Conservation (phyloP, 208 protist species). For the Trypanosoma conorhini region DNA sequence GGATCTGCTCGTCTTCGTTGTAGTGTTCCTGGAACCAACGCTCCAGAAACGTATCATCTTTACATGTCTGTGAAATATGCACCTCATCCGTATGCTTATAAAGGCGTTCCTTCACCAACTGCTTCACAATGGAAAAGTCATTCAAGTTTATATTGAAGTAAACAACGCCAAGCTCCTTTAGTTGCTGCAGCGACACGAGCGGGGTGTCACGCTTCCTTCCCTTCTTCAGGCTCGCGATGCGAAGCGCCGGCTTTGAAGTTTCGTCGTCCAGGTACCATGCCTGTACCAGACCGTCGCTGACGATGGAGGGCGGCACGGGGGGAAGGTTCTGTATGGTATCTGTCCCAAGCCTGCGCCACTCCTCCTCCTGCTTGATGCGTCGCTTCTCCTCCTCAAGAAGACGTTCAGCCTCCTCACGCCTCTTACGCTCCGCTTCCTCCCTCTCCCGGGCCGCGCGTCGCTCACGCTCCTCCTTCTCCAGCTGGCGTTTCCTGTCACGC, state of each 20-base stretch:
- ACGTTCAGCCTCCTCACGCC: conserved; percentile 59
- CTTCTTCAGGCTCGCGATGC: conserved; percentile 72
- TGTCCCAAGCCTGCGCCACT: conserved; percentile 80
- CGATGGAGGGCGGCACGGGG: conserved; percentile 68
- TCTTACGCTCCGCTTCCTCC: conserved; percentile 58
- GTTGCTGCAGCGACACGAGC: conserved; percentile 57
- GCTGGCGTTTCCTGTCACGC: conserved; percentile 65
- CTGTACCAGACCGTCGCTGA: conserved; percentile 48
- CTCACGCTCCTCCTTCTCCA: conserved; percentile 76
- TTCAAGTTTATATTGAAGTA: conserved; percentile 82
- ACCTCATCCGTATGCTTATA: conserved; percentile 93
- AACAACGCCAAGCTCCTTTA: conserved; percentile 81
- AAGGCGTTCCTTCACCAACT: conserved; percentile 83
- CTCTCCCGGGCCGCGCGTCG: conserved; percentile 56
- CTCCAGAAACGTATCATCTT: conserved; percentile 86
- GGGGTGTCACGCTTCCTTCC: conserved; percentile 54
- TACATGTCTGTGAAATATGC: conserved; percentile 83
- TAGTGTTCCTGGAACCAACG: conserved; percentile 94
- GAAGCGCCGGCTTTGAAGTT: conserved; percentile 58
- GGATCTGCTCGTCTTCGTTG: conserved; percentile 93
- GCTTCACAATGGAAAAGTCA: conserved; percentile 85
- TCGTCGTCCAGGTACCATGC: conserved; percentile 91
- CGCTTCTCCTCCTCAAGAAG: conserved; percentile 71
- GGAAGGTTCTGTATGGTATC: conserved; percentile 83
- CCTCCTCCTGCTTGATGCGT: conserved; percentile 64